A percentile compares a stretch with the other conserved stretches of the same genome.
phyloP scores from a whole-genome alignment of 495 filamentous ascomycete species.

The Aspergillus sclerotioniger region DNA sequence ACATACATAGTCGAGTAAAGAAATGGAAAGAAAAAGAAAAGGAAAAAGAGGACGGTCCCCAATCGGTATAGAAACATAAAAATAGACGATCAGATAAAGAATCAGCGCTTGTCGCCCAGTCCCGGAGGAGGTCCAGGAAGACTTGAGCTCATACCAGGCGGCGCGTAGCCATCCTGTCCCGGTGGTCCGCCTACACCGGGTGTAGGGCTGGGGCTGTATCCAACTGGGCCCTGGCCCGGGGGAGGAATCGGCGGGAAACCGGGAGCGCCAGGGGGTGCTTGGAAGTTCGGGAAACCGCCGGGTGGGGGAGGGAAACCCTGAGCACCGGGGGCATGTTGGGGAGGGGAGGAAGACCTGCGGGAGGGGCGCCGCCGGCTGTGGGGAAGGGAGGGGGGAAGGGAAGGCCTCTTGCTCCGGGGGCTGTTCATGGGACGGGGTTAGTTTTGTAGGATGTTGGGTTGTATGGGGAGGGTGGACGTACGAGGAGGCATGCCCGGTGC shows the following conservation, averaged over 20 bases:
- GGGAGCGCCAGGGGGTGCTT: conserved; percentile 34
- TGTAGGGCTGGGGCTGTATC: conserved; percentile 27
- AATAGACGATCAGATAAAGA: background rate
- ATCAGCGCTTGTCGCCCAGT: conserved; percentile 21
- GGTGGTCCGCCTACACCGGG: conserved; percentile 30
- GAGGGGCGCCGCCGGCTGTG: conserved; percentile 36
- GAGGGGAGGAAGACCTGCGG: conserved; percentile 33
- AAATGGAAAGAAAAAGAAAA: conserved; percentile 5
- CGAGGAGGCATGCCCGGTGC: conserved; percentile 46
- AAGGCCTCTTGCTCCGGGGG: conserved; percentile 59
- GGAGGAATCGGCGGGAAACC: conserved; percentile 27
- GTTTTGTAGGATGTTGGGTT: background rate
- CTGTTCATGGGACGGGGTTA: conserved; percentile 31
- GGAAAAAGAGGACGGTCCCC: conserved; percentile 2
- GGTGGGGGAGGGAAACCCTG: conserved; percentile 63
- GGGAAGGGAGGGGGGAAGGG: conserved; percentile 64
- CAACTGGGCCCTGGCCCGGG: conserved; percentile 24
- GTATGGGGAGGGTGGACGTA: conserved; percentile 35
- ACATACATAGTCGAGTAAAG: background rate
- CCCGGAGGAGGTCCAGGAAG: conserved; percentile 25
- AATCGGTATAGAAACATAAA: background rate
- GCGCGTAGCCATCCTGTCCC: conserved; percentile 32
- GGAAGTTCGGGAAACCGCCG: conserved; percentile 56
- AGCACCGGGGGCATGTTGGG: conserved; percentile 39
- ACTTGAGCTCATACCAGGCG: conserved; percentile 18